Base-by-base conservation (phyloP, 257 asterid genomes). In the Capsicum pubescens region DNA sequence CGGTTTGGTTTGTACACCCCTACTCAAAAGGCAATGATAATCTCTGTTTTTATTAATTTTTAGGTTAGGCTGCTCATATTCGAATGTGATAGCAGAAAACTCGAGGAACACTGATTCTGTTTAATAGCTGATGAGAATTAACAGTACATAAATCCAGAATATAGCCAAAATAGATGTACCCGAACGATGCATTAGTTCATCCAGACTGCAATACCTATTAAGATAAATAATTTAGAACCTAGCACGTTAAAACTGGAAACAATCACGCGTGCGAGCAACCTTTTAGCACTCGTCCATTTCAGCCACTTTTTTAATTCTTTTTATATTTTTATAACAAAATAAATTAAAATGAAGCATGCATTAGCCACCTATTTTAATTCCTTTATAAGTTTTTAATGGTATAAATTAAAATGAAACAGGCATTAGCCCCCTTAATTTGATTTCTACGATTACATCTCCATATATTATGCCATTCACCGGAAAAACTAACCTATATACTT, bases 401-500 rank as follows among this genome's bases (percentile, higher is more conserved):
- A 66, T 32, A 32, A 66, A 66, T 66, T 32, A 36, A 35, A 68
- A 36, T 36, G 76, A 68, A 39, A 68, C 76, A 15, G 52, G 76
- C 52, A 68, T 36, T 36, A 15, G 21, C 13, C 76, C 76, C 76
- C 56, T 63, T 42, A 44, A 17, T 50, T 46, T 71, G 39, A 76
- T 26, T 52, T 26, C 26, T 52, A 76, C 13, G 14, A 54, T 76
- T 76, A 52, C 48, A 52, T 46, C 79, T 71, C 54, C 57, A 71
- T 71, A n/a, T 71, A 46, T 44, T 57, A 71, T 70, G 79, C 79
- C 56, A 71, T 46, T 71, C 79, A 44, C 79, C 79, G 2, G 36
- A 71, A 71, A 76, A 52, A 52, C 17, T 12, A 74, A 76, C 63
- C 13, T 52, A 14, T 63, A 52, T 52, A 4, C 59, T 32, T 76